Conservation (phyloP, 768 basidiomycete species). For the Mycena vulgaris region DNA sequence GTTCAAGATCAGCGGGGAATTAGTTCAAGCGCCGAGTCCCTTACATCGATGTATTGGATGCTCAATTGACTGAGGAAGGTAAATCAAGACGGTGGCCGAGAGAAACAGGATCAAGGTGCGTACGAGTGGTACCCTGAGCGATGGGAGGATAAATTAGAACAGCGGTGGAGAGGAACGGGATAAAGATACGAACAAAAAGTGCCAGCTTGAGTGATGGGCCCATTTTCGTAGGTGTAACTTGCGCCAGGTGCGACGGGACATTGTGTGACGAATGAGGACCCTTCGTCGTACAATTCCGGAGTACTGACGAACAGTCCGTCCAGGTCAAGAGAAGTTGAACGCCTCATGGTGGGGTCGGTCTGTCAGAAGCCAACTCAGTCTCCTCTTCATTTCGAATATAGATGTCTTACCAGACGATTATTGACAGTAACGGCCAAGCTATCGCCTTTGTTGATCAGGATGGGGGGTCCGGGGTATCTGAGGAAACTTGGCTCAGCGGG, state of each 20-base stretch:
- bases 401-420: constrained; percentile 53
- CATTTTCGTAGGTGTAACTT: constrained; percentile 55
- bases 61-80: constrained; percentile 32
- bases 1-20: no score
- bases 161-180: neutral
- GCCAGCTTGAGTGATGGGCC: constrained; percentile 54
- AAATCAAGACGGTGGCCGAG: neutral
- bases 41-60: constrained; percentile 47
- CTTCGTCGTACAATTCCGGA: constrained; percentile 48
- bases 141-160: constrained; percentile 4
- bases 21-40: no score
- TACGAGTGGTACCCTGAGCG: constrained; percentile 53
- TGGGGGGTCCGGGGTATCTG: constrained; percentile 63
- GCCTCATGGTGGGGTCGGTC: constrained; percentile 50
- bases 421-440: constrained; percentile 60
- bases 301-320: constrained; percentile 48
- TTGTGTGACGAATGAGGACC: constrained; percentile 56
- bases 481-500: neutral
- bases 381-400: neutral
- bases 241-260: constrained; percentile 59
- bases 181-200: constrained; percentile 52
- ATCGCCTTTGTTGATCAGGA: constrained; percentile 60
- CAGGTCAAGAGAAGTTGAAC: constrained; percentile 48
- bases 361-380: constrained; percentile 14
- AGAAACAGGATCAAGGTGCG: neutral